Evolutionary conservation across 805 yeast species (phyloP), one percentile per base, ranked within the genome.

Genomic region (Scheffersomyces amazonensis): DNA sequence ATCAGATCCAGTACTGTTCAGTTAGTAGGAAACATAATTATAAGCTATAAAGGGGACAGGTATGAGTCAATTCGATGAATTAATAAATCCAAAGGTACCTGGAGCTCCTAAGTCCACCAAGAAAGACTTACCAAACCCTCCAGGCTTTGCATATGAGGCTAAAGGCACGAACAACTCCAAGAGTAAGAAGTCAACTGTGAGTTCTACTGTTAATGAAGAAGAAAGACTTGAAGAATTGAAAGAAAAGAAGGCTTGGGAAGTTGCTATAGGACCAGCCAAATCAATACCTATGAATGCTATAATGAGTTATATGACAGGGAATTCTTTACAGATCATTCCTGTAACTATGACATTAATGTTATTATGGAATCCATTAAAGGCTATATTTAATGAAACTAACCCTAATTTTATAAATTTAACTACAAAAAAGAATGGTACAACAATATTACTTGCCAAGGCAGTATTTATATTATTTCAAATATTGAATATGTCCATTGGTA

Each of bases 281-380:
- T 53, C 60, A 15, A 74, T 93, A n/a, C 96, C 97, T 6, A 85
- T 88, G 95, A 93, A 87, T 53, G 60, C 86, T 35, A 66, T 87
- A 34, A 87, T 91, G 96, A 80, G 88, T 43, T 93, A 87, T 59
- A 87, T 91, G 87, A 80, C 96, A 0, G 98, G 98, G 22, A 83
- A 84, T 52, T 78, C 95, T 3, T 66, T 93, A 19, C 98, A 93
- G 52, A 73, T 91, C 48, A 88, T 91, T 46, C 93, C 97, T 3
- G 84, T 91, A 33, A 82, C 89, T 64, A 90, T 89, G 86, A 83
- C 96, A 0, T 58, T 86, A 20, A 87, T 83, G 87, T 68, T 91
- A 49, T 78, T 93, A 47, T 75, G 86, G 46, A 81, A 79, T 33
- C 93, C 97, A 0, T 52, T 87, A 25, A 81, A 78, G 50, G 87